Base-by-base conservation (phyloP, 371 early-diverging fungal species). In the Mucor lusitanicus region DNA sequence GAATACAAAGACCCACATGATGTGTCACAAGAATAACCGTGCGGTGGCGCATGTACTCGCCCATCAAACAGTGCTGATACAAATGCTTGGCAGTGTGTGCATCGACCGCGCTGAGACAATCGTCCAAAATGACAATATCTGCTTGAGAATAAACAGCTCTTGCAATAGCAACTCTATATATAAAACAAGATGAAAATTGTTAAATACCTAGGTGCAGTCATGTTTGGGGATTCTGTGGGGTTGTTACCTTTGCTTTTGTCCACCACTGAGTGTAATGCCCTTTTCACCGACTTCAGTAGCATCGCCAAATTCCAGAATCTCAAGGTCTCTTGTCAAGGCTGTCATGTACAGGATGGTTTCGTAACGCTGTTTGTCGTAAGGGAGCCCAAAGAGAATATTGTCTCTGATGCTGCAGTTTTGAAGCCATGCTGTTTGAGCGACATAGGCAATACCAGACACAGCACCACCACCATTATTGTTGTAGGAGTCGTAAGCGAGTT, bases 21-120 rank as follows among this genome's bases (percentile, higher is more conserved):
- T 97, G 94, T 0, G 96, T 95, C 1, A 94, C 96, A 30, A 97
- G 78, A 23, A 97, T 83, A 13, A 91, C 81, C 0, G 96, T 96
- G 9, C 95, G 87, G 9, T 87, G 85, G 17, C 71, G 76, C 88
- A 97, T 83, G 65, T 91, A 70, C 19, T 80, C 73, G 9, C 90
- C 88, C 28, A 87, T 80, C 59, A 94, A 62, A 65, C 94, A 94
- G 50, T 87, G 72, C 27, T 83, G 80, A 42, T 90, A 85, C 25
- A 96, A 79, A 74, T 92, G 92, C 60, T 88, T 89, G 28, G 91
- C 96, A 11, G 96, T 96, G 58, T 95, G 95, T 3, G 92, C 90
- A 74, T 94, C 94, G 1, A 93, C 91, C 2, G 94, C 93, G 15
- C 89, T 89, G 28, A 97, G 79, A 68, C 90, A 90, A 75, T 94